Evolutionary conservation across 2,329 filamentous ascomycete genomes (phyloP), one percentile per base, ranked within the genome.

Genomic region (Exophiala sp.): DNA sequence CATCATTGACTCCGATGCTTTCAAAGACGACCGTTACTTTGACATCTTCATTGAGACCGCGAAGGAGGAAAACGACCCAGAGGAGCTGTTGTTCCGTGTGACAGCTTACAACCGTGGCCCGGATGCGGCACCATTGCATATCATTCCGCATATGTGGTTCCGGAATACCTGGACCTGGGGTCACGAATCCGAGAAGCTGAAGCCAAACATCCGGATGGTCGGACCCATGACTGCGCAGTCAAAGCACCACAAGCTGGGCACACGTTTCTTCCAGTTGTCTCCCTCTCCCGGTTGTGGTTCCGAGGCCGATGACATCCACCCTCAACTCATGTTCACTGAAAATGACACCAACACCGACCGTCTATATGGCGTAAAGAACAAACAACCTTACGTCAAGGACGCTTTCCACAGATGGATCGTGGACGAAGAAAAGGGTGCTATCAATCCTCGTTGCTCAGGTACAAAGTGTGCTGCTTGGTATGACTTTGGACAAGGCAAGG

Each of bases 81-180:
- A 97, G 24, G 90, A 96, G 73, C 77, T 97, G 10, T 78, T 95
- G 29, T 97, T 96, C 76, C 89, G 94, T 65, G 87, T 97, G 41
- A 96, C 92, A 9, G 92, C 91, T 41, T 97, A 94, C 87, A 97
- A 97, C 69, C 84, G 94, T 64, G 92, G 94, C 12, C 88, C 90
- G 5, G 89, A 96, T 49, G 84, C 89, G 11, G 92, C 94, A 11
- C 91, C 91, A 18, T 76, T 97, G 50, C 94, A 97, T 71, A 96
- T 97, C 65, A 77, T 96, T 40, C 92, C 92, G 7, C 94, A 97
- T 57, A 84, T 96, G 48, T 96, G 91, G 90, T 97, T 96, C 77
- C 85, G 92, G 61, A 97, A 97, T 71, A 96, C 91, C 2, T 97
- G 94, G 94, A 83, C 88, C 36, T 97, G 92, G 92, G 92, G 91